Evolutionary conservation across 192 early-diverging fungal genomes (phyloP).

Genomic region (Diversispora eburnea): DNA sequence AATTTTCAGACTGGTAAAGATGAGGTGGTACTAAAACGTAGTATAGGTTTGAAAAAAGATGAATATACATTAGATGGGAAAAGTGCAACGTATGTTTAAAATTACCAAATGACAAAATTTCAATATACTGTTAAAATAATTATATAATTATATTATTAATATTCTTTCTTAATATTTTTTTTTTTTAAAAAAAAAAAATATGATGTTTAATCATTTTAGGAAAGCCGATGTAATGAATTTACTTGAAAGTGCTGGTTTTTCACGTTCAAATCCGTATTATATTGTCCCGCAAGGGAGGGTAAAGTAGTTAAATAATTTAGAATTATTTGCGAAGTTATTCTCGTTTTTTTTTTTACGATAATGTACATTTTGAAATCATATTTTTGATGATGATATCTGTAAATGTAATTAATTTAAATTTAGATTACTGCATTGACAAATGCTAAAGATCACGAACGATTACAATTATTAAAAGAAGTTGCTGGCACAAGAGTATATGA

Average conservation of each 20-base stretch:
- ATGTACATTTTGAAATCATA: background rate
- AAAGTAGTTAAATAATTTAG: background rate
- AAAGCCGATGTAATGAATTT: conserved; percentile 91
- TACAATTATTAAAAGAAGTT: conserved; percentile 94
- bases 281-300: conserved; percentile 97
- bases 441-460: conserved; percentile 86
- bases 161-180: background rate
- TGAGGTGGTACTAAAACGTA: conserved; percentile 85
- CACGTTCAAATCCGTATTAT: conserved; percentile 95
- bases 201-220: conserved; percentile 38
- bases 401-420: background rate
- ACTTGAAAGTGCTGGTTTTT: conserved; percentile 94
- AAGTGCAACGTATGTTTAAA: conserved; percentile 63
- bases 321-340: background rate
- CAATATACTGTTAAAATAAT: no score
- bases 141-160: no score
- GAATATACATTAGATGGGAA: conserved; percentile 98
- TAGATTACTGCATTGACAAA: conserved; percentile 91
- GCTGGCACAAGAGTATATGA: conserved; percentile 97
- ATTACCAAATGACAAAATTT: background rate
- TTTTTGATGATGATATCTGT: no score
- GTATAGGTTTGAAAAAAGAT: conserved; percentile 95
- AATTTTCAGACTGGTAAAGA: conserved; percentile 76
- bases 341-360: background rate
- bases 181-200: background rate